Percentiles rank a stretch among this genome's conserved stretches.
Conservation (phyloP, 1,284 basidiomycete genomes). For the Microstroma glucosiphilum region DNA sequence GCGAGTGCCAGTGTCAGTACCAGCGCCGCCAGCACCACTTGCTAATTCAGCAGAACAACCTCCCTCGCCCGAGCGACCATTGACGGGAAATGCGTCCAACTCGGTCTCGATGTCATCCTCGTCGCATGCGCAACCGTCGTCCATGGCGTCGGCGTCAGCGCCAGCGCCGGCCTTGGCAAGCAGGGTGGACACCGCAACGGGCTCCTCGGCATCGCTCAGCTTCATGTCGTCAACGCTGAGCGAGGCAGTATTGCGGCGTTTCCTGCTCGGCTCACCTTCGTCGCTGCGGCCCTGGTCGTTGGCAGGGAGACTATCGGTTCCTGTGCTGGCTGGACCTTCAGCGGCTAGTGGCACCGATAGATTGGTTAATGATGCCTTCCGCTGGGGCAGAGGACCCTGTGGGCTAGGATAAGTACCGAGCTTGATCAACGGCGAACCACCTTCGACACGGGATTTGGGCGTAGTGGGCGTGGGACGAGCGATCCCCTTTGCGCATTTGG, state of each 20-base stretch:
- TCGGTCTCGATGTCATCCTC: conserved; percentile 1
- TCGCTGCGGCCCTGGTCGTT: background rate
- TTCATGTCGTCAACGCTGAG: too few species aligned
- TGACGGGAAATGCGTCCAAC: conserved; percentile 2
- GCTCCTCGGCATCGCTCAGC: too few species aligned
- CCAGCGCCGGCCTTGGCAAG: too few species aligned
- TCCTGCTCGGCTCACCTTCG: conserved; percentile 1
- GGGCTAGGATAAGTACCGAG: too few species aligned
- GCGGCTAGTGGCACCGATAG: too few species aligned
- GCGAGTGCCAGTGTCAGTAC: too few species aligned
- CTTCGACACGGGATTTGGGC: background rate
- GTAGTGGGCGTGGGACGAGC: background rate
- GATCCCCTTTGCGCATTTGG: background rate
- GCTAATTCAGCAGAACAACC: background rate
- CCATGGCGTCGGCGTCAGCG: background rate
- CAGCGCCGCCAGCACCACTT: too few species aligned
- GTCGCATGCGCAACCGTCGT: background rate
- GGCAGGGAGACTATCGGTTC: background rate
- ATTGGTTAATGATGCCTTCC: too few species aligned
- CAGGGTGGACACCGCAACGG: too few species aligned
- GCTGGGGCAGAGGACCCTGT: too few species aligned
- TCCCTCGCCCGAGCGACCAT: background rate
- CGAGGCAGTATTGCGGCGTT: background rate
- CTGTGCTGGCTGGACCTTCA: background rate
- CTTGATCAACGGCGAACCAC: too few species aligned